Conservation (phyloP, 305 asterid species). For the Nicotiana rustica region DNA sequence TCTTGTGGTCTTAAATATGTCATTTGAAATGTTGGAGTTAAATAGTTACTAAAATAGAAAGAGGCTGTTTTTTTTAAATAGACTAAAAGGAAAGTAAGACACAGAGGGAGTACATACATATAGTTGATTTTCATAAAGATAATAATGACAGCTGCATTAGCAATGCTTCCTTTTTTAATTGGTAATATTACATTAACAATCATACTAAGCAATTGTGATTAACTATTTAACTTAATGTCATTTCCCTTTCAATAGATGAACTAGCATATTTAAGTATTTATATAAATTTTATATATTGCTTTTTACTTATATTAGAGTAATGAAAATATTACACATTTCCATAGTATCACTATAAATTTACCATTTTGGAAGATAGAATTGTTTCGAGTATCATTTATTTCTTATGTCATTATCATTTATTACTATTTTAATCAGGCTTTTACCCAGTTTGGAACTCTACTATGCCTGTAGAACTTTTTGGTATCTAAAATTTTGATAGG, state of each 20-base stretch:
- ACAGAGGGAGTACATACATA: too few species aligned
- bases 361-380: background rate
- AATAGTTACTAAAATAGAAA: too few species aligned
- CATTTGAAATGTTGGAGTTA: too few species aligned
- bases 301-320: background rate
- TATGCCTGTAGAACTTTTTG: background rate
- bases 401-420: background rate
- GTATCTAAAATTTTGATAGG: background rate
- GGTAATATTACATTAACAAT: background rate
- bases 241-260: background rate
- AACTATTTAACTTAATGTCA: background rate
- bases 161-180: background rate
- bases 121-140: background rate
- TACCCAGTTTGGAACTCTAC: constrained; percentile 3
- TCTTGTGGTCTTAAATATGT: too few species aligned
- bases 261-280: background rate
- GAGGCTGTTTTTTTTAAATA: too few species aligned
- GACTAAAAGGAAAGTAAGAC: too few species aligned
- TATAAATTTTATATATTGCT: too few species aligned
- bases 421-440: constrained; percentile 10
- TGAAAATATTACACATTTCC: background rate
- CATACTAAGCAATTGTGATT: background rate
- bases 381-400: constrained; percentile 18
- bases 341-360: background rate
- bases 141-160: background rate